Evolutionary conservation across 306 rosid species (phyloP), one percentile per base, ranked within the genome.

Genomic region (Cicer chorassanicum): DNA sequence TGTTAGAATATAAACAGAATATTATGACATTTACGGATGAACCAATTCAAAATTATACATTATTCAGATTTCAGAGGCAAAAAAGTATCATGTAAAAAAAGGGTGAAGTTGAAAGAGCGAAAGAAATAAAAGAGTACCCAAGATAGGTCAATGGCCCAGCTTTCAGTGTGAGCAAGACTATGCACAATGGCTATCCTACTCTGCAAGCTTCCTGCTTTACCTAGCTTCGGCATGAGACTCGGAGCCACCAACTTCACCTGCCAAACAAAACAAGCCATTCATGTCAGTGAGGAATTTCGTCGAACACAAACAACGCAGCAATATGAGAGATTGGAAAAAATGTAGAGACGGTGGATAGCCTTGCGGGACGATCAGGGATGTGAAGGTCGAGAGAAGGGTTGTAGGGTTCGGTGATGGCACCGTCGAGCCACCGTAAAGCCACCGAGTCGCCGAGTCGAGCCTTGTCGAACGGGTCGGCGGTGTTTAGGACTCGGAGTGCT

Each of bases 121-220:
- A 36, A 67, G 70, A 54, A 46, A 46, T 6, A 24, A 24, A 4
- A 46, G 12, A 69, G 64, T 84, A 92, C 98, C 98, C 97, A 93
- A 55, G 97, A 93, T 84, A 93, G 77, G 67, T 93, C 98, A 34
- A 89, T 82, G 21, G 98, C 98, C 98, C 97, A 93, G 77, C 98
- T 93, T 80, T 93, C 98, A 21, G 83, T 93, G 75, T 90, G 98
- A 62, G 87, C 82, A 56, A 90, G 93, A 77, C 98, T 90, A 74
- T 90, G 98, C 43, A 93, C 88, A 42, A 93, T 89, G 78, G 95
- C 92, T 79, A 81, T 86, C 77, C 98, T 81, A 72, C 98, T 93
- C 85, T 86, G 93, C 84, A 93, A 89, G 93, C 95, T 90, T 4
- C 98, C 98, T 1, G 90, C 98, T 83, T 82, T 89, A n/a, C 98